Evolutionary conservation across 257 asterid genomes (phyloP), one percentile per base, ranked within the genome.

Genomic region (Forsythia suspensa): DNA sequence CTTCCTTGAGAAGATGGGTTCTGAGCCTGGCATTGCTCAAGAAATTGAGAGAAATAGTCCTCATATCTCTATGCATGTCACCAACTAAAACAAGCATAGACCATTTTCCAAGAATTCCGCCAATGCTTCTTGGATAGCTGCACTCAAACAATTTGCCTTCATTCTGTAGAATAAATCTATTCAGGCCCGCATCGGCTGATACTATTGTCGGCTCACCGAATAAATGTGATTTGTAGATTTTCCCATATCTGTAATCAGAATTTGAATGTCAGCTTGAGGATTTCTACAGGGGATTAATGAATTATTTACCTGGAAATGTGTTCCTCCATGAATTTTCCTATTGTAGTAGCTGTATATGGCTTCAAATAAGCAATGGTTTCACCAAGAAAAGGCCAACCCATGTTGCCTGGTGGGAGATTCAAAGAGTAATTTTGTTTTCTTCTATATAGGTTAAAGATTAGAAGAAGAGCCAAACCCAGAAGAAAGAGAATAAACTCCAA

Each of bases 351-450:
- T 10, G 90, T 82, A 69, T 90, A 90, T 3, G 98, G 98, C 80
- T 84, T 90, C 85, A 95, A 81, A 77, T 95, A 95, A 40, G 85
- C 89, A 40, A 92, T 81, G 38, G 96, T 95, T 81, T 93, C 98
- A 15, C 98, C 98, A 73, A 95, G 85, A 46, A 95, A 91, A 80
- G 98, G 98, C 98, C 96, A 95, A 3, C 98, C 98, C 97, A 88
- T 90, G 85, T 72, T 90, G 18, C 98, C 98, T 36, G 96, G 98
- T 8, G 98, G 98, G 44, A 95, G 97, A 81, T 92, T 86, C 13
- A 77, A 71, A 16, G 74, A 15, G 29, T 63, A 63, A 21, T 83
- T 84, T 61, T 79, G 84, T 51, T 85, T 89, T 82, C 86, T 75
- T 81, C 80, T 79, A 42, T 40, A 63, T 20, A 85, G 73, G 43